Percentiles rank a stretch among this genome's conserved stretches.
Evolutionary conservation across 805 yeast species (phyloP).

Genomic region (Ogataea nakhonphanomensis): DNA sequence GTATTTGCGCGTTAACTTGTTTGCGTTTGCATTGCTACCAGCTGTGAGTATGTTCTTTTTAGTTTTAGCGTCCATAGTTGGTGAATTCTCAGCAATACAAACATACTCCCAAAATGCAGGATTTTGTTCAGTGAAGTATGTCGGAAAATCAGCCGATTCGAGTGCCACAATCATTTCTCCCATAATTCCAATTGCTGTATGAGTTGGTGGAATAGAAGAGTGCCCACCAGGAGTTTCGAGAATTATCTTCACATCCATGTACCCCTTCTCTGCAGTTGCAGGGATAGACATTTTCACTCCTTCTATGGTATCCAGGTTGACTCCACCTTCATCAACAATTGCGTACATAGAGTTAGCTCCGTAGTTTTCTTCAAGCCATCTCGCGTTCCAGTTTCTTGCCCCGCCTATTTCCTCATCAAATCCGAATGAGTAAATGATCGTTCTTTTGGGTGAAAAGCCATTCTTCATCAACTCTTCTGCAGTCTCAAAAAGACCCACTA

Average conservation of each 20-base stretch:
- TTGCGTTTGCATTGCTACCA: conserved; percentile 35
- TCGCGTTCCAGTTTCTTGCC: conserved; percentile 33
- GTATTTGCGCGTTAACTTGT: conserved; percentile 35
- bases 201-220: conserved; percentile 47
- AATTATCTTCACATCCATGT: conserved; percentile 38
- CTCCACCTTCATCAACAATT: conserved; percentile 44
- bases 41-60: conserved; percentile 39
- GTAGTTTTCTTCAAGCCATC: conserved; percentile 34
- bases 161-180: conserved; percentile 38
- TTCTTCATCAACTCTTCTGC: conserved; percentile 28
- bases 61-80: conserved; percentile 31
- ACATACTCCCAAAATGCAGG: conserved; percentile 43
- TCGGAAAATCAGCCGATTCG: conserved; percentile 37
- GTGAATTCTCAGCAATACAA: conserved; percentile 45
- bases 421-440: conserved; percentile 45
- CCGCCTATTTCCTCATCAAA: conserved; percentile 51
- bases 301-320: conserved; percentile 33
- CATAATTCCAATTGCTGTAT: conserved; percentile 47
- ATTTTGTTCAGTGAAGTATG: conserved; percentile 39
- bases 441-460: conserved; percentile 41
- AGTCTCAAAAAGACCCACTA: conserved; percentile 39
- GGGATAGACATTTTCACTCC: conserved; percentile 43
- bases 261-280: conserved; percentile 49
- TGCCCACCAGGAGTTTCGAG: conserved; percentile 49
- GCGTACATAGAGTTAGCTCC: conserved; percentile 43